Percentiles rank a stretch among this genome's conserved stretches.
These are phyloP conservation scores for Trichocladium uniseriatum DNA, from an alignment of 495 filamentous ascomycete genomes.

Conservation along the genomic window DNA sequence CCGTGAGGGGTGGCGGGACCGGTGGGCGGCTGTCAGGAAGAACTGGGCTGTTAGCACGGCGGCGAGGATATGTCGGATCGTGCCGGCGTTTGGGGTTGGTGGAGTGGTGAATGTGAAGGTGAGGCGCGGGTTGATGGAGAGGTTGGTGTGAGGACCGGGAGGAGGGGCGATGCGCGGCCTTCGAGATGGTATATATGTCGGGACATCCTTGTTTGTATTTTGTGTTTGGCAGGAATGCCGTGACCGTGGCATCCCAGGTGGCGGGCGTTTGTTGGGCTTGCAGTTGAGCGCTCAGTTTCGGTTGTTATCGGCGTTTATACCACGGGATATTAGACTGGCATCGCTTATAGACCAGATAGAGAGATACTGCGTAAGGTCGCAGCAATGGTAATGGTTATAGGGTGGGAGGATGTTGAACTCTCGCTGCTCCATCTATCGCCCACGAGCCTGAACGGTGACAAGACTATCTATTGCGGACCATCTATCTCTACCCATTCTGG, in stretches of 20 bases:
- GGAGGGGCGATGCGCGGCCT: neutral
- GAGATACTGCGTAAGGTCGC: neutral
- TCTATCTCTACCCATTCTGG: too few relatives aligned
- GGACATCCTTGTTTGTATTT: too few relatives aligned
- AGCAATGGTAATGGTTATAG: neutral
- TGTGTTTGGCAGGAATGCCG: too few relatives aligned
- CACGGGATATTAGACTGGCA: neutral
- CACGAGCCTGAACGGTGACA: too few relatives aligned
- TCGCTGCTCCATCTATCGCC: too few relatives aligned
- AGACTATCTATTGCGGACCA: too few relatives aligned
- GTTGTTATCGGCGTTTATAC: slow-evolving; percentile 4
- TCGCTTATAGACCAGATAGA: neutral
- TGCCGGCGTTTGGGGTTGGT: slow-evolving; percentile 89
- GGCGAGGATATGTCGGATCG: slow-evolving; percentile 81
- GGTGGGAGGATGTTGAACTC: slow-evolving; percentile 5
- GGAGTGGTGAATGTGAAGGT: slow-evolving; percentile 79
- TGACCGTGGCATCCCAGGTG: too few relatives aligned
- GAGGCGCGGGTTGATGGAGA: slow-evolving; percentile 45
- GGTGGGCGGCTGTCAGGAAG: slow-evolving; percentile 53
- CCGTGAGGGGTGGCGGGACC: slow-evolving; percentile 39
- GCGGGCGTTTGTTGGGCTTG: neutral
- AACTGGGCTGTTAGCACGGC: slow-evolving; percentile 71
- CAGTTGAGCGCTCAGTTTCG: too few relatives aligned
- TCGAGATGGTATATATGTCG: too few relatives aligned
- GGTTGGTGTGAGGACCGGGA: slow-evolving; percentile 21